Conservation (phyloP, 2,329 filamentous ascomycete genomes). For the Ustulina deusta region DNA sequence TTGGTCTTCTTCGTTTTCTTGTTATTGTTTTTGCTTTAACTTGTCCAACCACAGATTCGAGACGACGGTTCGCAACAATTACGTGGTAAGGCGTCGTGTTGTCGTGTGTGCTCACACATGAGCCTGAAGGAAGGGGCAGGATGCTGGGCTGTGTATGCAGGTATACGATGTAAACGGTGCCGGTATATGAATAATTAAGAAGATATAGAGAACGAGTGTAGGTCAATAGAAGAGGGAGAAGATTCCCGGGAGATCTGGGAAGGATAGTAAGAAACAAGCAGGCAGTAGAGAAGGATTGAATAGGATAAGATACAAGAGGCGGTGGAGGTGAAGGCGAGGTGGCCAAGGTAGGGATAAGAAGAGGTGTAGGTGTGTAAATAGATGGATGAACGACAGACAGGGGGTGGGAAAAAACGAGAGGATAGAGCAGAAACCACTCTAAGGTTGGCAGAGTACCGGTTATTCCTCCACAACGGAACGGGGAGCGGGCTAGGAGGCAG, state of each 20-base stretch:
- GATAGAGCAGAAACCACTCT: constrained; percentile 43
- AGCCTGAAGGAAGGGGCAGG: constrained; percentile 39
- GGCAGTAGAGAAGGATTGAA: constrained; percentile 49
- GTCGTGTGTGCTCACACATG: constrained; percentile 35
- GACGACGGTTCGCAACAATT: constrained; percentile 30
- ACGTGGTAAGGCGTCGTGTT: constrained; percentile 34
- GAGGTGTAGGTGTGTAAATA: constrained; percentile 38
- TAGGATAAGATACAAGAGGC: constrained; percentile 51
- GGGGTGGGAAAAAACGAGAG: constrained; percentile 38
- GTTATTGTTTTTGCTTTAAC: constrained; percentile 23
- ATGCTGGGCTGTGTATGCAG: constrained; percentile 38
- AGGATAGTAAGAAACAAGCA: constrained; percentile 42
- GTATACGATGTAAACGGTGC: constrained; percentile 40
- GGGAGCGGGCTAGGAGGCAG: constrained; percentile 31
- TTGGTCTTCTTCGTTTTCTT: constrained; percentile 26
- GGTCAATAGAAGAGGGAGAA: constrained; percentile 48
- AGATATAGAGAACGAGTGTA: constrained; percentile 53
- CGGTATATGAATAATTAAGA: constrained; percentile 50
- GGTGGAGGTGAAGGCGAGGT: constrained; percentile 39
- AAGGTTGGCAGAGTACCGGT: constrained; percentile 37
- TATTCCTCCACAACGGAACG: constrained; percentile 39
- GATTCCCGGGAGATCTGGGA: constrained; percentile 42
- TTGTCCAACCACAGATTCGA: constrained; percentile 23
- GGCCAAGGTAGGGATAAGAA: constrained; percentile 49
- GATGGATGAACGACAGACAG: constrained; percentile 43